Evolutionary conservation across 2,329 filamentous ascomycete species (phyloP), one percentile per base, ranked within the genome.

Genomic region (Aspergillus japonicus): DNA sequence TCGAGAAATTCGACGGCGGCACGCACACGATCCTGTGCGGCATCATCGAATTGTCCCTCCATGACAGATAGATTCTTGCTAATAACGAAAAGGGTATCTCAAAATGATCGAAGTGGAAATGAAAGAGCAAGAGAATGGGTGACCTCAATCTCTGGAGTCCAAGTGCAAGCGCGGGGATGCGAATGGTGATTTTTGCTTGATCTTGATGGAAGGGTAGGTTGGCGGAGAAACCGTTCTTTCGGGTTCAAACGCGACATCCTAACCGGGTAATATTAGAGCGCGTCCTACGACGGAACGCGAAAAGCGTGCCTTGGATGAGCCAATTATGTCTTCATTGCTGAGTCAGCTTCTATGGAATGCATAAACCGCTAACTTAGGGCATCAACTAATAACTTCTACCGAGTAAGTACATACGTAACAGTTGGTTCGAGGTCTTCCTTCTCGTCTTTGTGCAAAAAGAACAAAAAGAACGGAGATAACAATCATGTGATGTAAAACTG

Each of bases 1-100:
- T 97, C 94, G 48, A 98, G 86, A 72, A 98, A 97, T 75, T 97
- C 93, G 69, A 89, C 85, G n/a, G 92, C 92, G 65, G 89, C 87
- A 69, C 92, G 89, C 75, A 96, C 87, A 70, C 92, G 91, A 80
- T 96, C 89, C 69, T 87, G 85, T 69, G 89, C 87, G 66, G 89
- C 91, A 77, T 95, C 91, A 83, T 97, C 93, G 77, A 89, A 87
- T 67, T 86, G 81, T 62, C 82, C 84, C 68, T 92, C 89, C 90
- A 95, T 92, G 59, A 59, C 66, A 64, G 39, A 61, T 54, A 60
- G 58, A 59, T 58, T 60, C 57, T 58, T 63, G 52, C 52, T 56
- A 50, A 42, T 59, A 54, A 16, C 47, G 47, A 44, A 24, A 49
- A 21, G 53, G 44, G 53, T 47, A 55, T 55, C 53, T 48, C 5